Evolutionary conservation across 345 rosid genomes (phyloP), one percentile per base, ranked within the genome.

Genomic region (Psidium friedrichsthalianum): DNA sequence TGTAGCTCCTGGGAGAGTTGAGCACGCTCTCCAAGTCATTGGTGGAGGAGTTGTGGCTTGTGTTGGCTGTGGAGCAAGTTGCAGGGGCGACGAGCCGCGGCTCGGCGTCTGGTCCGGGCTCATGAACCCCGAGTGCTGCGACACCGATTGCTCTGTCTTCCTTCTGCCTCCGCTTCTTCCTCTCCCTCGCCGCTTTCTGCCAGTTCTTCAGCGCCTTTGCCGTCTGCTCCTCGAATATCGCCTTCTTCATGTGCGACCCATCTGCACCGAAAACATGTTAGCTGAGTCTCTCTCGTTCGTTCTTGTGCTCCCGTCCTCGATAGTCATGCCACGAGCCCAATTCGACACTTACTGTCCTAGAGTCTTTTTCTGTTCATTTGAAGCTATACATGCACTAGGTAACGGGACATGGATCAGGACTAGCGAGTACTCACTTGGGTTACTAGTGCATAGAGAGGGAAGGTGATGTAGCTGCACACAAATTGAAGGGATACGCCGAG

Each of bases 231-330:
- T 91, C 92, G 82, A 91, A 89, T 57, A 91, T 91, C 20, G 92
- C 91, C 87, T 89, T 88, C 90, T 91, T 91, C 92, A 91, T 89
- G 88, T 91, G 91, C 32, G 92, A 91, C 2, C 91, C 92, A 91
- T 91, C 92, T 91, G 90, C 87, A 56, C 22, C 80, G 78, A 36
- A n/a, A 69, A 69, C 80, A 69, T 18, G 47, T 69, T 36, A 69
- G 80, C 80, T 44, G 1, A 4, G 14, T 42, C 47, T 36, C 80
- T 51, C 52, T 51, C 52, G 3, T 11, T 36, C 3, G 24, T 32
- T 69, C 78, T 64, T 1, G 0, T 18, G 57, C 27, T 84, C 51
- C 51, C 51, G 5, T 27, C 47, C 2, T 49, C 15, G 21, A 8
- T 13, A 52, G 40, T 52, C 11, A 8, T 51, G 54, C 40, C 44